These are phyloP conservation scores for Apiospora pterosperma DNA, from an alignment of 2,329 filamentous ascomycete species.

Conservation along the genomic window DNA sequence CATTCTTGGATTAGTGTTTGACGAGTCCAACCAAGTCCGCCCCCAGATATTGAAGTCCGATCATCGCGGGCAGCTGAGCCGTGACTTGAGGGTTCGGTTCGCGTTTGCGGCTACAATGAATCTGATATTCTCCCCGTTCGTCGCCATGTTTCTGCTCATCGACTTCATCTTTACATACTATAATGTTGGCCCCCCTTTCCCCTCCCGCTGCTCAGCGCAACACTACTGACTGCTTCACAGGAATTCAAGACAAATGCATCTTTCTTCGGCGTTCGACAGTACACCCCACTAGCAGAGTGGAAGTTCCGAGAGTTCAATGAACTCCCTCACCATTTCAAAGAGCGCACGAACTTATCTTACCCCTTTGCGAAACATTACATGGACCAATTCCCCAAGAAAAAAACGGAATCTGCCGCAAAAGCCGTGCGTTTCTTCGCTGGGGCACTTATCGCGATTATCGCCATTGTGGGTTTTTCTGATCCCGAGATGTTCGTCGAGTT, in stretches of 20 bases:
- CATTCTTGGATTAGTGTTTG: slow-evolving; percentile 92
- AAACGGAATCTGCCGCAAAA: slow-evolving; percentile 78
- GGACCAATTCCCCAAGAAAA: slow-evolving; percentile 94
- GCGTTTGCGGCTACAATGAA: slow-evolving; percentile 82
- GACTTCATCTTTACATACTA: slow-evolving; percentile 96
- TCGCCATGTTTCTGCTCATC: slow-evolving; percentile 81
- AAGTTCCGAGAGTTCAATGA: slow-evolving; percentile 99
- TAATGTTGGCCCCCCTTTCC: slow-evolving; percentile 55
- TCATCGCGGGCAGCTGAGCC: slow-evolving; percentile 73
- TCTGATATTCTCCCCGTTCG: slow-evolving; percentile 79
- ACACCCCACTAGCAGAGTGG: slow-evolving; percentile 93
- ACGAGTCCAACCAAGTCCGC: slow-evolving; percentile 81
- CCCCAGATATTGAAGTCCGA: slow-evolving; percentile 82
- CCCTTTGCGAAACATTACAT: slow-evolving; percentile 90
- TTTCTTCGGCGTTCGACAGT: slow-evolving; percentile 81
- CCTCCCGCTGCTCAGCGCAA: background rate
- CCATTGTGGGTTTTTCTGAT: slow-evolving; percentile 80
- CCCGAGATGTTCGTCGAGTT: slow-evolving; percentile 89
- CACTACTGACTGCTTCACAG: slow-evolving; percentile 38
- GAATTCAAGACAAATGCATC: slow-evolving; percentile 95
- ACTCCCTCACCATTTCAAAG: slow-evolving; percentile 84
- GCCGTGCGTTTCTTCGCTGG: slow-evolving; percentile 87
- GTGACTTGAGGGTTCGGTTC: slow-evolving; percentile 74
- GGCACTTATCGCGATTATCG: slow-evolving; percentile 80
- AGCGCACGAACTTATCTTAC: slow-evolving; percentile 89